These are phyloP conservation scores for Colletotrichum liaoningense DNA, from an alignment of 2,329 filamentous ascomycete genomes.

Conservation along the genomic window DNA sequence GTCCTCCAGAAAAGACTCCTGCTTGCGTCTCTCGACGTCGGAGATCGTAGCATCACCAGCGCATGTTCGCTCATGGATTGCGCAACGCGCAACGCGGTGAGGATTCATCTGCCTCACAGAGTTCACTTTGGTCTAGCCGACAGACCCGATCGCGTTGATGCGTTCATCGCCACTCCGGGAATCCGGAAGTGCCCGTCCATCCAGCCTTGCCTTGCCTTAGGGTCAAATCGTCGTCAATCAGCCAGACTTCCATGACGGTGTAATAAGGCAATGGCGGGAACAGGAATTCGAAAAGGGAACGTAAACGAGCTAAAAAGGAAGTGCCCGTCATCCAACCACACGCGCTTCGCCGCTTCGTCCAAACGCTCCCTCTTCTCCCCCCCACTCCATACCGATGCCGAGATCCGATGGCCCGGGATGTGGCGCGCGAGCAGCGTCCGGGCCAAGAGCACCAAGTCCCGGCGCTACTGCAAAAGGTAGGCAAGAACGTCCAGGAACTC, in stretches of 20 bases:
- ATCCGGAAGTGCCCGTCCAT: not conserved
- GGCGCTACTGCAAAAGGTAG: constrained; percentile 4
- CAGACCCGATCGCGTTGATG: not conserved
- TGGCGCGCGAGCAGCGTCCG: constrained; percentile 26
- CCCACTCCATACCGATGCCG: constrained; percentile 13
- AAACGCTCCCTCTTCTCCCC: constrained; percentile 2
- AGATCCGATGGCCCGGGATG: constrained; percentile 32
- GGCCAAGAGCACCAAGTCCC: constrained; percentile 12
- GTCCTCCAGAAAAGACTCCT: not conserved
- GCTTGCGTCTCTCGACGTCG: constrained; percentile 7
- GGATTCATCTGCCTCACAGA: not conserved
- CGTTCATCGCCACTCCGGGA: not conserved
- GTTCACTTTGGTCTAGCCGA: not conserved
- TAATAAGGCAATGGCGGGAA: not conserved
- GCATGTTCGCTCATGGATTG: constrained; percentile 9
- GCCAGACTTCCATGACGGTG: not conserved
- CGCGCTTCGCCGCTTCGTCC: constrained; percentile 4
- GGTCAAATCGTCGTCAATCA: not conserved
- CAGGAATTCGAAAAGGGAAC: not conserved
- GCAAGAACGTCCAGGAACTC: not conserved
- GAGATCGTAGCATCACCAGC: not conserved
- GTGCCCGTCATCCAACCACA: not conserved
- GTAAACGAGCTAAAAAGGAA: not conserved
- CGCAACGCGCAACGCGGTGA: constrained; percentile 3
- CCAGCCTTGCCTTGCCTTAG: too few relatives aligned